Evolutionary conservation across 2,329 filamentous ascomycete species (phyloP), one percentile per base, ranked within the genome.

Genomic region (Paraconiothyrium sp.): DNA sequence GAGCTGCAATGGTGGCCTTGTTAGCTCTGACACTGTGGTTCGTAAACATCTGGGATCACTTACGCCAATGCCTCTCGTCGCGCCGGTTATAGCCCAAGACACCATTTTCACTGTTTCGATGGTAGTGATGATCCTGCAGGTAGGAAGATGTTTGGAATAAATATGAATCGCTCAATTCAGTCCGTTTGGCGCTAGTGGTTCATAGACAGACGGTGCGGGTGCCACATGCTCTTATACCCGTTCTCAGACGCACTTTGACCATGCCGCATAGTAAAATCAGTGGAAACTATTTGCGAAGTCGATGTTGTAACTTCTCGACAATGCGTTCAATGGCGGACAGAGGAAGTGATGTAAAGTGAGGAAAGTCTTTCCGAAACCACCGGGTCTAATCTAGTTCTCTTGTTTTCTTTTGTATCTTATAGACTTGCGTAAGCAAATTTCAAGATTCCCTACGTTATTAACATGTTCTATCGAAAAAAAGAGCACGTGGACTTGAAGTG

Each of bases 21-120:
- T 63, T 61, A 63, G 61, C 58, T 58, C 54, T 54, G 48, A 60
- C 22, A 27, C 22, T 49, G 44, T 49, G 34, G 30, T 46, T 56
- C 7, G 54, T 20, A 43, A 35, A 27, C 14, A 61, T 55, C 30
- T 56, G 44, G 50, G 47, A 32, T 59, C 35, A 46, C 62, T 62
- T 62, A 65, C 63, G 30, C 64, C 61, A 58, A 66, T 64, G 48
- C 61, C 64, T 58, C 61, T 61, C 34, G 61, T 64, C 43, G 61
- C 64, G 24, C 64, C 61, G 8, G 61, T 64, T 37, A 66, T 54
- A 58, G 54, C 64, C 59, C 59, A 66, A 22, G 61, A 64, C 24
- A 63, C 58, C 61, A 66, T 66, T 58, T 58, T 65, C 46, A 52
- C n/a, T 55, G 34, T 22, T 34, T 16, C 8, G 20, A 46, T 58